Base-by-base conservation (phyloP, 1,284 basidiomycete species). In the Ustilago lituana region DNA sequence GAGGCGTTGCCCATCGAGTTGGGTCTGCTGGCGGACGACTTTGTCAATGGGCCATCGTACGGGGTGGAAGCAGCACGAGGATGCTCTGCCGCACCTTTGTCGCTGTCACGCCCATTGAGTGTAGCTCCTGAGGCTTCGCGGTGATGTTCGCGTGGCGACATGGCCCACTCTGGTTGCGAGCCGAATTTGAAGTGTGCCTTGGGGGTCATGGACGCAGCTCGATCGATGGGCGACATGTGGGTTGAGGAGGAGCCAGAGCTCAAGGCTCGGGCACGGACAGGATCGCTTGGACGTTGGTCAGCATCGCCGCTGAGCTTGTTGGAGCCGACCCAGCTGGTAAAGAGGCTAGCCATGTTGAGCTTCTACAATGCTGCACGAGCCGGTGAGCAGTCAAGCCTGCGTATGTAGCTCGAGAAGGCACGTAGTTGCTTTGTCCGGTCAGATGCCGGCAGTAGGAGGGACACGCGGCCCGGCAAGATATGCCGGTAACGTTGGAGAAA, bases 141-240 rank as follows among this genome's bases (percentile, higher is more conserved):
- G n/a, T 58, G 58, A 36, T 66, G 68, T 14, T 65, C 62, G 23
- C 35, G 47, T 7, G 54, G 7, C 9, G 49, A 15, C 37, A 46
- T 36, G 26, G 32, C 38, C 35, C 39, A 50, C 4, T 48, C 48
- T 15, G 51, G 45, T 33, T 69, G 61, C 4, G 44, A 33, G 36
- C 31, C 32, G 52, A 60, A 57, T 27, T 56, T 57, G 15, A 36
- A 39, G 23, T 43, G 66, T 15, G 61, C 61, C 38, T 70, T 70
- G 23, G 67, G 67, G 8, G 67, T 70, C 57, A 65, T 61, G 41
- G 67, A 65, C 11, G 60, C 46, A 26, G 66, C 66, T 26, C 67
- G 61, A 26, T 65, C 61, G 61, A 64, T 65, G 45, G 61, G 67
- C 4, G 61, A 54, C 61, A 70, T 65, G 10, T 52, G 49, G 17